Evolutionary conservation across 202 grass and related monocot species (phyloP).

Genomic region (Schoenoplectus triqueter): DNA sequence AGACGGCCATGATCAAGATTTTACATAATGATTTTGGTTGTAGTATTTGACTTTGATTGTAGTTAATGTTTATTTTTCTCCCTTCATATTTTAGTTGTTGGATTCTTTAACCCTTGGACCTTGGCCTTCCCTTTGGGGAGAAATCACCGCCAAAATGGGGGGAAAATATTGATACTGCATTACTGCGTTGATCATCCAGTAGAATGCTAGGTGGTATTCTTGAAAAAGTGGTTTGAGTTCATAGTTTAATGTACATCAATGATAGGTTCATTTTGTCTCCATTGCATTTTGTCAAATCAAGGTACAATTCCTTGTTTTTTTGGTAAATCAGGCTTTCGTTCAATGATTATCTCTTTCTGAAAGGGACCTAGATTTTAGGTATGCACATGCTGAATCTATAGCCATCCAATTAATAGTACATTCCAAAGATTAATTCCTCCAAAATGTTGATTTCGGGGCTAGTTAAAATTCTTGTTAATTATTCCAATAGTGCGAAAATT

Average conservation of each 20-base stretch:
- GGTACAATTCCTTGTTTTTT: not conserved
- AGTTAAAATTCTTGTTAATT: not conserved
- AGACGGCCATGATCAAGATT: conserved; percentile 6
- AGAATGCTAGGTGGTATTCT: not conserved
- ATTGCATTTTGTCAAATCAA: not conserved
- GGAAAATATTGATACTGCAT: not conserved
- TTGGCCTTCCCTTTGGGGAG: not conserved
- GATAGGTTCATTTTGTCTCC: conserved; percentile 2
- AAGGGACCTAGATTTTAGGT: not conserved
- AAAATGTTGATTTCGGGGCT: too few relatives aligned
- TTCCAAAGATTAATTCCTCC: not conserved
- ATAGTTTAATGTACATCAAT: not conserved
- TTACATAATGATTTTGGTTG: not conserved
- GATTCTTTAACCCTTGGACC: not conserved
- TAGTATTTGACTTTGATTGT: not conserved
- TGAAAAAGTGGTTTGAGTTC: not conserved
- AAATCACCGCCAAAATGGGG: not conserved
- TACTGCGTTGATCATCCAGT: not conserved
- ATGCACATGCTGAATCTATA: not conserved
- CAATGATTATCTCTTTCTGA: not conserved
- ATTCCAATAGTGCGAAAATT: not conserved
- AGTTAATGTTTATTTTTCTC: not conserved
- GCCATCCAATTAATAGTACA: not conserved
- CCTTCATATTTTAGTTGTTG: not conserved
- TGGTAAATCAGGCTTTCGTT: not conserved